A percentile compares a stretch with the other conserved stretches of the same genome.
These are phyloP conservation scores for Penicillium hesseltinei DNA, from an alignment of 2,329 filamentous ascomycete genomes.

Conservation along the genomic window DNA sequence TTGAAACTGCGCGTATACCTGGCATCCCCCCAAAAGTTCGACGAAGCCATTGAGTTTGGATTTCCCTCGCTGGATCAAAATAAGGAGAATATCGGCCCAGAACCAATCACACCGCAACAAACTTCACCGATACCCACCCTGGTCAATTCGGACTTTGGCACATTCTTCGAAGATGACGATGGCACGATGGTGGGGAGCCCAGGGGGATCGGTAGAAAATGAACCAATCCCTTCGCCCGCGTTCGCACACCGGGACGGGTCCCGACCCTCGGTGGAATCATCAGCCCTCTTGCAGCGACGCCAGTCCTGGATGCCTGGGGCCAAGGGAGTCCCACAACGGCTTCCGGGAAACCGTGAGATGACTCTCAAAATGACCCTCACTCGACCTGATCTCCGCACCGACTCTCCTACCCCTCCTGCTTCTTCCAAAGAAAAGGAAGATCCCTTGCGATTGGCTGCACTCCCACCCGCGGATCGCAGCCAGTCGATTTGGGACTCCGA, in stretches of 20 bases:
- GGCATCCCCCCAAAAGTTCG: constrained; percentile 88
- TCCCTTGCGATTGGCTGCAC: constrained; percentile 55
- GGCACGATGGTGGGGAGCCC: constrained; percentile 39
- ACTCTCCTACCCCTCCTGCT: constrained; percentile 25
- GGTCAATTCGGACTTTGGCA: constrained; percentile 48
- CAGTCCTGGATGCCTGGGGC: constrained; percentile 22
- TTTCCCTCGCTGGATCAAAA: constrained; percentile 60
- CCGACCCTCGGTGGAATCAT: constrained; percentile 16
- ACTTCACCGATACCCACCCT: constrained; percentile 33
- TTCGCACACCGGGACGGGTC: constrained; percentile 11
- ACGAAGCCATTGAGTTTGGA: constrained; percentile 90
- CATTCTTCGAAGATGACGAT: constrained; percentile 53
- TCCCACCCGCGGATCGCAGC: constrained; percentile 47
- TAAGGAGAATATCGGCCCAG: constrained; percentile 25
- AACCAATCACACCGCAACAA: constrained; percentile 20
- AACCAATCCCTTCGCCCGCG: constrained; percentile 20
- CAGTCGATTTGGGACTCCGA: constrained; percentile 46
- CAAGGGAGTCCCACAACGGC: constrained; percentile 50
- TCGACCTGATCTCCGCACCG: constrained; percentile 71
- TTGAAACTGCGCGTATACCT: constrained; percentile 82
- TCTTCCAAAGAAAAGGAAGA: constrained; percentile 64
- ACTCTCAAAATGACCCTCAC: constrained; percentile 95
- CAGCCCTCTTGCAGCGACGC: constrained; percentile 13
- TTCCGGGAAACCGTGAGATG: constrained; percentile 75
- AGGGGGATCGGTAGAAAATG: constrained; percentile 22